phyloP scores from a whole-genome alignment of 1,284 basidiomycete species.

The Stereum hirsutum region DNA sequence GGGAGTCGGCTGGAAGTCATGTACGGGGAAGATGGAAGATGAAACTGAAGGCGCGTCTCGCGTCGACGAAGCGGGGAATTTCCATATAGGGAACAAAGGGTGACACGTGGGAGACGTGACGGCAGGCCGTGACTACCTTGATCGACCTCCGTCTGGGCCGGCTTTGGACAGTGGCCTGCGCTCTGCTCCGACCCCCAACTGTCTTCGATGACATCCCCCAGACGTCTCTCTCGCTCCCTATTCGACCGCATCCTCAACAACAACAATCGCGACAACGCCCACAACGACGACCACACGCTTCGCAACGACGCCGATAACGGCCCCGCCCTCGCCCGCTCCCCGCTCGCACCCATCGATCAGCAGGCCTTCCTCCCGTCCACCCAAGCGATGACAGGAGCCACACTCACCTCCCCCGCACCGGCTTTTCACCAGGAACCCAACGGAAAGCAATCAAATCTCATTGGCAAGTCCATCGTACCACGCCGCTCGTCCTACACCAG shows the following conservation, averaged over 20 bases:
- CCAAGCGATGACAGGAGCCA: slow-evolving; percentile 1
- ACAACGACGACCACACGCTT: no score
- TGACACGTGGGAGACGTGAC: neutral
- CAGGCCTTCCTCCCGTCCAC: slow-evolving; percentile 6
- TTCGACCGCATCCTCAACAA: no score
- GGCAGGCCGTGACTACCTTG: slow-evolving; percentile 2
- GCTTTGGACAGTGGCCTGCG: no score
- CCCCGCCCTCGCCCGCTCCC: slow-evolving; percentile 9
- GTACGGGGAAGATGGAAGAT: no score
- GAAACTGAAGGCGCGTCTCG: no score
- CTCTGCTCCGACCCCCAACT: neutral
- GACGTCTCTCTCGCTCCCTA: slow-evolving; percentile 6
- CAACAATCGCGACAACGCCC: no score
- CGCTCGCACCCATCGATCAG: slow-evolving; percentile 12
- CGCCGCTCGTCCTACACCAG: slow-evolving; percentile 8
- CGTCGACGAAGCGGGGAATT: no score
- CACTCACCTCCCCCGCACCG: slow-evolving; percentile 3
- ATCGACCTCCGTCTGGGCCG: neutral
- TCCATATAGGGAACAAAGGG: slow-evolving; percentile 9
- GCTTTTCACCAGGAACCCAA: slow-evolving; percentile 2
- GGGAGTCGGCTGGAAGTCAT: no score
- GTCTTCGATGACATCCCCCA: neutral
- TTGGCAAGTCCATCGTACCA: slow-evolving; percentile 10
- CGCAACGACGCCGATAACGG: slow-evolving; percentile 4
- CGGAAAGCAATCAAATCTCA: slow-evolving; percentile 1